These are phyloP conservation scores for Delphinella strobiligena DNA, from an alignment of 2,329 filamentous ascomycete genomes.

Conservation along the genomic window DNA sequence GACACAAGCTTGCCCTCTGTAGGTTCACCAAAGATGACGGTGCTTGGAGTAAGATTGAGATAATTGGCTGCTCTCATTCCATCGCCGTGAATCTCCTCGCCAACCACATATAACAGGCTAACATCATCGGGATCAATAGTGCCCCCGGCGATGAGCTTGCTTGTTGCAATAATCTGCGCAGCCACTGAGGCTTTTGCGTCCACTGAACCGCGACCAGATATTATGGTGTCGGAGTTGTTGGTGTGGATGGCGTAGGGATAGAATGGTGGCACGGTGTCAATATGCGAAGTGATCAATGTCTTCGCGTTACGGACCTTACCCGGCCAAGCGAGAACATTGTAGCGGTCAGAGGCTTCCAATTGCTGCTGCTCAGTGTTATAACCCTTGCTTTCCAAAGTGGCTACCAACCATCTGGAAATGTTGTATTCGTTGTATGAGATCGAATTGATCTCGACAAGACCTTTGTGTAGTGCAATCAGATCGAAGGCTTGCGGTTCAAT, in stretches of 20 bases:
- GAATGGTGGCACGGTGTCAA: slow-evolving; percentile 65
- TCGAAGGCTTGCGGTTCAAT: slow-evolving; percentile 14
- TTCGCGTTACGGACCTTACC: slow-evolving; percentile 39
- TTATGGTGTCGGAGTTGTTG: slow-evolving; percentile 36
- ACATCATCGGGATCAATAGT: slow-evolving; percentile 31
- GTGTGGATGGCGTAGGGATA: slow-evolving; percentile 53
- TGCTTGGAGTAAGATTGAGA: slow-evolving; percentile 37
- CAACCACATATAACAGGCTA: slow-evolving; percentile 54
- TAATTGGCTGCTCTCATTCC: slow-evolving; percentile 57
- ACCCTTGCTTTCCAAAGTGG: slow-evolving; percentile 49
- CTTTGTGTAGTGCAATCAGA: slow-evolving; percentile 61
- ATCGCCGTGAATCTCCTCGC: slow-evolving; percentile 69
- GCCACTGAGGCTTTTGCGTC: slow-evolving; percentile 51
- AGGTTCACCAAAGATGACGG: slow-evolving; percentile 84
- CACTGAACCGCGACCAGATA: slow-evolving; percentile 63
- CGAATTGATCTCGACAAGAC: slow-evolving; percentile 63
- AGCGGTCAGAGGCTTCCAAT: slow-evolving; percentile 37
- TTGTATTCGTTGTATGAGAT: slow-evolving; percentile 56
- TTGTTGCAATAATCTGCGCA: slow-evolving; percentile 58
- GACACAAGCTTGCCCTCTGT: slow-evolving; percentile 79
- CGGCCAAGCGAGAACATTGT: slow-evolving; percentile 65
- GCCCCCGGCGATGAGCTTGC: slow-evolving; percentile 33
- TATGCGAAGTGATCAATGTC: slow-evolving; percentile 65
- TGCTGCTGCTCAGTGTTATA: slow-evolving; percentile 53
- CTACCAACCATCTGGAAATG: slow-evolving; percentile 56